Evolutionary conservation across 1,139 yeast genomes (phyloP), one percentile per base, ranked within the genome.

Genomic region (Schizosaccharomyces versatilis): DNA sequence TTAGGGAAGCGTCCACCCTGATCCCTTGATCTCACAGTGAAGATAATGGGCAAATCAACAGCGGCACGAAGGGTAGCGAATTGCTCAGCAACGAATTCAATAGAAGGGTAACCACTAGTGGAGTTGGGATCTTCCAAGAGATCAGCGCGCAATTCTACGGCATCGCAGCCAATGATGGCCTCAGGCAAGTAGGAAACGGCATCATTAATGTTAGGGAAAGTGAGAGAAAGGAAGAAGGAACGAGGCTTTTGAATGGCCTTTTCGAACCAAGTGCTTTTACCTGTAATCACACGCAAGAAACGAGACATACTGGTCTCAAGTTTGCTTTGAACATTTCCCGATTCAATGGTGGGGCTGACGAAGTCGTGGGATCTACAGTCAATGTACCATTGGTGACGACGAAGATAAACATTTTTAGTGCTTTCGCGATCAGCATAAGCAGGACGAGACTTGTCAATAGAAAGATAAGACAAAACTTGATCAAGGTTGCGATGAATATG

Each of bases 401-500:
- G 77, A 38, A 71, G 64, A 95, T 96, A 93, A 41, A 90, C 49
- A 44, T 24, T 96, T 38, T 77, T 77, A 60, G 73, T 72, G 61
- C 88, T 80, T 63, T 86, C 96, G 60, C 78, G 82, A 12, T 73
- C 73, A 6, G 51, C 38, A 64, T 80, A 86, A 1, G 95, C 84
- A 17, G 99, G 98, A 64, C 99, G 77, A 1, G 86, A 74, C 56
- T 84, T 78, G 67, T 90, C 99, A 55, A 76, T 69, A 56, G 74
- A 70, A 62, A 90, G 73, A 67, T 84, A 86, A 7, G 73, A 71
- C 44, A 86, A 80, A 48, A 94, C 85, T 61, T 84, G 82, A 57
- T 80, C 81, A 60, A 88, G 75, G 62, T 84, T 84, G 62, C 99
- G 81, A 66, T 88, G 96, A 59, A 90, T 74, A 63, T 90, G 97